Percentiles rank a stretch among this genome's conserved stretches.
Conservation (phyloP, 345 rosid genomes). For the Ceriops tagal region DNA sequence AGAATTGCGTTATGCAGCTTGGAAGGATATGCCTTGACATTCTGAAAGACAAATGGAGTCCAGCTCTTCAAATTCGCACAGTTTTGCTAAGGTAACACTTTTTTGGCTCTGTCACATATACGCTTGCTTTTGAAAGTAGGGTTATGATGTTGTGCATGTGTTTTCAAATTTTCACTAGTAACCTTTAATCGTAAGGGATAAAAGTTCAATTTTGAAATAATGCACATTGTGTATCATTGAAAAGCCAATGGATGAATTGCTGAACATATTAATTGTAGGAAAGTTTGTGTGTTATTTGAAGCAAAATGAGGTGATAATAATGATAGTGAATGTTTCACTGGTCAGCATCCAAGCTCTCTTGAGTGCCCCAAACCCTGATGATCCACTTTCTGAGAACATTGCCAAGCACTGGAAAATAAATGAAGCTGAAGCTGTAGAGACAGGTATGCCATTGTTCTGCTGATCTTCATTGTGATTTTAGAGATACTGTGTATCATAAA, state of each 20-base stretch:
- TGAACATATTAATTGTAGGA: no score
- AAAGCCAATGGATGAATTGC: no score
- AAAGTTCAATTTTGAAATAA: no score
- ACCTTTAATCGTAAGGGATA: no score
- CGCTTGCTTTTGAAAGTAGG: no score
- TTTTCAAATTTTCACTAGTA: no score
- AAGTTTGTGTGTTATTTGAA: no score
- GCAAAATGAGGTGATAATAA: no score
- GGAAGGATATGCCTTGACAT: conserved; percentile 99
- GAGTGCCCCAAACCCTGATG: conserved; percentile 99
- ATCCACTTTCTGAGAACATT: conserved; percentile 95
- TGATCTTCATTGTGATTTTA: not conserved
- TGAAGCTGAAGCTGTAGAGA: conserved; percentile 96
- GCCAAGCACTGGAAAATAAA: conserved; percentile 99
- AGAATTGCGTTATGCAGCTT: conserved; percentile 45
- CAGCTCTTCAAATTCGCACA: conserved; percentile 95
- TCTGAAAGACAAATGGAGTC: conserved; percentile 99
- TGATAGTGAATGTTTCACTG: not conserved
- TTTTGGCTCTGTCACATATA: no score
- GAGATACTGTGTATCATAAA: no score
- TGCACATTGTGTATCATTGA: no score
- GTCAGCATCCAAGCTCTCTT: conserved; percentile 90
- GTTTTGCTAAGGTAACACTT: conserved; percentile 76
- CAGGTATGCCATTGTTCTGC: conserved; percentile 42
- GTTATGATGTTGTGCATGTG: no score